Percentiles rank a stretch among this genome's conserved stretches.
phyloP scores from a whole-genome alignment of 225 moss, liverwort and hornwort genomes.

The Thuidium tamariscinum region DNA sequence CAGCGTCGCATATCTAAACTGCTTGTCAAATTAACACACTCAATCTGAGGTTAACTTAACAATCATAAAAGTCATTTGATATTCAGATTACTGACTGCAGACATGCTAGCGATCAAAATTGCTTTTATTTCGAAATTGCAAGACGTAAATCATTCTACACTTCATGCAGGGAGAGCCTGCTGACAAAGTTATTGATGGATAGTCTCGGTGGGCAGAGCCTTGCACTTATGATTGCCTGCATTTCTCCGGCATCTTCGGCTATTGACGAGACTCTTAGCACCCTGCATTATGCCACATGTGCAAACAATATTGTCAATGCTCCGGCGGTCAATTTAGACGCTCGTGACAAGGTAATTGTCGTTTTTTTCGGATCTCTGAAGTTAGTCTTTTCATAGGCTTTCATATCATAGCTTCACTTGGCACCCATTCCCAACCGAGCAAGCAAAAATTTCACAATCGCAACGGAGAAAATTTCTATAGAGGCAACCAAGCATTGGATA shows the following conservation, averaged over 20 bases:
- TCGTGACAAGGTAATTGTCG: slow-evolving; percentile 62
- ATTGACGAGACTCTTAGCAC: slow-evolving; percentile 95
- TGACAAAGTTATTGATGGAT: slow-evolving; percentile 96
- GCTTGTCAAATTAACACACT: not conserved
- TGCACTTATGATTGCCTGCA: slow-evolving; percentile 94
- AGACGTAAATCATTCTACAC: not conserved
- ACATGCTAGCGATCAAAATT: not conserved
- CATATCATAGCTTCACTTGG: not conserved
- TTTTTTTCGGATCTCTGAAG: not conserved
- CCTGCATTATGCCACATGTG: slow-evolving; percentile 91
- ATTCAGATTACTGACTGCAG: not conserved
- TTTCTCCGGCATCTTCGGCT: slow-evolving; percentile 70
- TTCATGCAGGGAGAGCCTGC: slow-evolving; percentile 75
- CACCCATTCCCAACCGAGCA: not conserved
- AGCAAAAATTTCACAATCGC: not conserved
- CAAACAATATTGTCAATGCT: slow-evolving; percentile 92
- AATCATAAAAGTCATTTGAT: not conserved
- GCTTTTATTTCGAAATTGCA: not conserved
- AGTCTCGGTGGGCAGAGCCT: slow-evolving; percentile 95
- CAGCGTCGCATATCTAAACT: not conserved
- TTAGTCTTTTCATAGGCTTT: not conserved
- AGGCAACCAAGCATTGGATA: not conserved
- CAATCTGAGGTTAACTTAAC: not conserved
- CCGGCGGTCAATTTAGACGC: slow-evolving; percentile 91
- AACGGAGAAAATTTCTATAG: not conserved